phyloP scores from a whole-genome alignment of 2,329 filamentous ascomycete species.

The Lojkania enalia region DNA sequence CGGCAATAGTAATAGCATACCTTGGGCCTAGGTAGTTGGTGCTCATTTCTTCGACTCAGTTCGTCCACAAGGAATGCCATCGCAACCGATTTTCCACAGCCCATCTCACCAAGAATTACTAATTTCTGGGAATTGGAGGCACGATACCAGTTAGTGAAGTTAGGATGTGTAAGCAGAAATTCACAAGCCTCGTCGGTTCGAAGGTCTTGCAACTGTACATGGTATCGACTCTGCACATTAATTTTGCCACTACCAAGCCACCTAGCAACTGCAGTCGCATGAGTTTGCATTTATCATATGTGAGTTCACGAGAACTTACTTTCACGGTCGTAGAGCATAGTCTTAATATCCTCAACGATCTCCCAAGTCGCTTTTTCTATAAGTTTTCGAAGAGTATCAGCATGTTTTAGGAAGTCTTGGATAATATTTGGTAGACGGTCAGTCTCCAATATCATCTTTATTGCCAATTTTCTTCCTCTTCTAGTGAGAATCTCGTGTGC shows the following conservation, averaged over 20 bases:
- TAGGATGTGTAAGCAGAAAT: slow-evolving; percentile 11
- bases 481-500: slow-evolving; percentile 13
- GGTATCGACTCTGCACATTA: slow-evolving; percentile 8
- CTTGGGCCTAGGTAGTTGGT: slow-evolving; percentile 12
- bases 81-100: slow-evolving; percentile 12
- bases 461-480: slow-evolving; percentile 10
- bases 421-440: slow-evolving; percentile 16
- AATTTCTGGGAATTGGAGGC: slow-evolving; percentile 4
- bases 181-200: slow-evolving; percentile 14
- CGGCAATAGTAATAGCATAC: slow-evolving; percentile 17
- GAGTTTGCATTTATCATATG: slow-evolving; percentile 1
- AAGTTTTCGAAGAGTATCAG: slow-evolving; percentile 14
- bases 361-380: slow-evolving; percentile 15
- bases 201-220: slow-evolving; percentile 10
- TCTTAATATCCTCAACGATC: slow-evolving; percentile 15
- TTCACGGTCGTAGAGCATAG: slow-evolving; percentile 16
- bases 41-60: slow-evolving; percentile 10
- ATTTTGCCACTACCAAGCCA: slow-evolving; percentile 11
- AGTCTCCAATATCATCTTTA: slow-evolving; percentile 15
- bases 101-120: slow-evolving; percentile 14
- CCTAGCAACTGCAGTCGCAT: slow-evolving; percentile 7
- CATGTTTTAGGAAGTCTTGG: slow-evolving; percentile 11
- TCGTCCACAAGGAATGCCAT: slow-evolving; percentile 15
- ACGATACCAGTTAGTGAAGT: slow-evolving; percentile 9
- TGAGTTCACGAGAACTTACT: slow-evolving; percentile 11